These are phyloP conservation scores for Collybia nuda DNA, from an alignment of 768 basidiomycete genomes.

Conservation along the genomic window DNA sequence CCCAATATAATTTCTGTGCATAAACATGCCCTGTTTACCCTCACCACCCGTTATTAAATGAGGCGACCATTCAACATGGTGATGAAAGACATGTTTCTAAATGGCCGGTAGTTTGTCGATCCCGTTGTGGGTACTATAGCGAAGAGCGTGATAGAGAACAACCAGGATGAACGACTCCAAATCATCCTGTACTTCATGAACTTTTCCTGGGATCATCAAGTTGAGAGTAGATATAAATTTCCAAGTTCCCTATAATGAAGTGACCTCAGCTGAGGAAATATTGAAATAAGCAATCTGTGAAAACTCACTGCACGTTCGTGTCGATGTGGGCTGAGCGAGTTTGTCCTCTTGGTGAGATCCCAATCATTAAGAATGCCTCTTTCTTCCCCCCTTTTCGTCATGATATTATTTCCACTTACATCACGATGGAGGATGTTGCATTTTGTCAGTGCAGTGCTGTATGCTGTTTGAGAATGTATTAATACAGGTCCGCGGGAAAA, in stretches of 20 bases:
- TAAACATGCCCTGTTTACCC: background rate
- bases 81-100: background rate
- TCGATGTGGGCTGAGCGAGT: background rate
- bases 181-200: background rate
- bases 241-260: background rate
- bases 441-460: background rate
- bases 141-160: slow-evolving; percentile 1
- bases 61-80: background rate
- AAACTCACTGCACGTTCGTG: background rate
- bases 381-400: background rate
- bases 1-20: background rate
- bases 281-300: background rate
- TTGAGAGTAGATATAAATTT: slow-evolving; percentile 1
- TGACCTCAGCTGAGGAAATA: background rate
- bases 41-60: background rate
- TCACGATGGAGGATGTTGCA: slow-evolving; percentile 4
- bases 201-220: background rate
- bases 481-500: background rate
- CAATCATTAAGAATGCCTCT: slow-evolving; percentile 1
- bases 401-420: background rate
- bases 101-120: background rate
- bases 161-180: background rate
- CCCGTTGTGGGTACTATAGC: background rate
- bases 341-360: background rate
- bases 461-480: background rate